Evolutionary conservation across 768 basidiomycete species (phyloP), one percentile per base, ranked within the genome.

Genomic region (Podaxis carcinomalis): DNA sequence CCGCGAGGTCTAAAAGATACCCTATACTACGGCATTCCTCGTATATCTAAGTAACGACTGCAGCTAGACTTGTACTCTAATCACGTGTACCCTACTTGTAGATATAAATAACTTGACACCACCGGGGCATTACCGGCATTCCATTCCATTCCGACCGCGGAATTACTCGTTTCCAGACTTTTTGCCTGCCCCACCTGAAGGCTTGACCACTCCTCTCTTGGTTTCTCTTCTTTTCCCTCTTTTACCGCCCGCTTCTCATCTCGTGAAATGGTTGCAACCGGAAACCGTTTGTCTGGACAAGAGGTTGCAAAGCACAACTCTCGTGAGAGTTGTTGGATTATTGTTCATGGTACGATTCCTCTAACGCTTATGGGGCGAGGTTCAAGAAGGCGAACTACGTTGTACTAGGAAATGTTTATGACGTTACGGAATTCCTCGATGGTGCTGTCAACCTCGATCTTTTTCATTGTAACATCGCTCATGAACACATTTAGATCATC

Each of bases 341-440:
- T 94, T 60, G 88, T 94, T 0, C 90, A 93, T 65, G 89, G 90
- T 88, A 64, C 42, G 77, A 25, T 13, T 37, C 28, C n/a, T 23
- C 25, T 16, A 40, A 14, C 35, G 28, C 3, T 32, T 21, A 14
- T n/a, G 21, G 21, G 11, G 1, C 14, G 51, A 21, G 19, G 49
- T 25, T 28, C 23, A 42, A 37, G 52, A 44, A 3, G 32, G 19
- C 11, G 21, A 25, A 9, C 37, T 46, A 40, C 28, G 11, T 11
- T 39, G 16, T 42, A 25, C 23, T 42, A 88, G 89, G 86, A 62
- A 84, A 87, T 51, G 88, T 84, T 4, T 92, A 91, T 71, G 90
- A 92, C 64, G 89, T 90, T 5, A 89, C 90, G 0, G 87, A 89
- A 25, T 90, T 91, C 69, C 76, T 90, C 46, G 85, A 88, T 63